A percentile compares a stretch with the other conserved stretches of the same genome.
These are phyloP conservation scores for Chaetomium sp. DNA, from an alignment of 2,329 filamentous ascomycete genomes.

Conservation along the genomic window DNA sequence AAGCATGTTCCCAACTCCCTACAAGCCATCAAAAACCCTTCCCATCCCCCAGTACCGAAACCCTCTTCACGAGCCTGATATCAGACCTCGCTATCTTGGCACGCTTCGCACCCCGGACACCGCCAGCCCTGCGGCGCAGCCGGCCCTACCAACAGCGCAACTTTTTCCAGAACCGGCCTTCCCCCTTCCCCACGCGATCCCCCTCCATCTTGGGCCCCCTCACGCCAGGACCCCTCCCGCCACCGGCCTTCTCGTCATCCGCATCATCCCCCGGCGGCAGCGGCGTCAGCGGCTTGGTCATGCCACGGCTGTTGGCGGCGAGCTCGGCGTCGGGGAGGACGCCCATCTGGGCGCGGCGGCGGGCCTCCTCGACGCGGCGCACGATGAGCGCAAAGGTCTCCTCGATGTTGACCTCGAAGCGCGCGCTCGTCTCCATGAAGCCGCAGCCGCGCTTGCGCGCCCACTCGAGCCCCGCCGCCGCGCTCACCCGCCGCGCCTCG, in stretches of 20 bases:
- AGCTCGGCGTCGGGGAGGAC: constrained; percentile 40
- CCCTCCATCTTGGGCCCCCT: constrained; percentile 49
- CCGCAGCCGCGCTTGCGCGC: constrained; percentile 71
- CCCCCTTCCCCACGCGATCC: constrained; percentile 46
- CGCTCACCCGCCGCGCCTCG: constrained; percentile 67
- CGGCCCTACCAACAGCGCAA: constrained; percentile 56
- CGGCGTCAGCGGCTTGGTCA: constrained; percentile 61
- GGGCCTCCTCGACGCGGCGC: constrained; percentile 61
- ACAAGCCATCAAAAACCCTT: background rate
- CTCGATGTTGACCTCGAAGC: constrained; percentile 84
- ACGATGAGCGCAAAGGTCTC: constrained; percentile 79
- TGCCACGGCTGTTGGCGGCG: constrained; percentile 53
- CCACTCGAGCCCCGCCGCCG: constrained; percentile 74
- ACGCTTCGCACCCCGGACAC: background rate
- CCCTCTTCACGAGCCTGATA: constrained; percentile 2
- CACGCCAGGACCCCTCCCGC: constrained; percentile 47
- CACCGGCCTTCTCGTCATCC: constrained; percentile 40
- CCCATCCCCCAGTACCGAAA: background rate
- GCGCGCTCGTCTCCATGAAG: constrained; percentile 87
- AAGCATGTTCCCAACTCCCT: constrained; percentile 14
- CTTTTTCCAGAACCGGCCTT: constrained; percentile 57
- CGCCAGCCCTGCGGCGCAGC: background rate
- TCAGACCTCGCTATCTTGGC: background rate
- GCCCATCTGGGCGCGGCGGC: constrained; percentile 53
- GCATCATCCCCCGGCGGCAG: constrained; percentile 44